A percentile compares a stretch with the other conserved stretches of the same genome.
phyloP scores from a whole-genome alignment of 2,329 filamentous ascomycete genomes.

The Penicillium capsulatum region DNA sequence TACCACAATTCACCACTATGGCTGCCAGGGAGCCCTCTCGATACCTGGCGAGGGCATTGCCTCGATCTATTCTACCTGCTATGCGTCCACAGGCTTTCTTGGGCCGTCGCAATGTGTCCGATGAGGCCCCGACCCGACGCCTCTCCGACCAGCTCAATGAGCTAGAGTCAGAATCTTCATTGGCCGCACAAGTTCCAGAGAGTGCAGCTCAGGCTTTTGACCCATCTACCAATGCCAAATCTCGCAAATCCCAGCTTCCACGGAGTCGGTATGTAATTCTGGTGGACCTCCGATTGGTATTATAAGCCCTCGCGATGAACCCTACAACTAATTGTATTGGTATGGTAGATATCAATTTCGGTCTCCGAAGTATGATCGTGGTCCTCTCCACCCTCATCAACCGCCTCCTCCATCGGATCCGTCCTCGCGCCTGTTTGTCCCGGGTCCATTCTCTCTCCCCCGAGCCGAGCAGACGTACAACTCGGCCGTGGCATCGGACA shows the following conservation, averaged over 20 bases:
- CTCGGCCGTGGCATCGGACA: slow-evolving; percentile 77
- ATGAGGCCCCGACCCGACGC: slow-evolving; percentile 34
- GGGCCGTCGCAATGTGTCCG: slow-evolving; percentile 47
- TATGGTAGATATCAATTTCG: slow-evolving; percentile 83
- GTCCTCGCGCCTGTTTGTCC: slow-evolving; percentile 78
- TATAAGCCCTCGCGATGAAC: background rate
- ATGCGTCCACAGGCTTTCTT: slow-evolving; percentile 30
- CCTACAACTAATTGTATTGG: slow-evolving; percentile 6
- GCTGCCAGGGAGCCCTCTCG: slow-evolving; percentile 39
- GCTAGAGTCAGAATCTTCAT: slow-evolving; percentile 48
- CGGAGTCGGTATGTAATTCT: slow-evolving; percentile 49
- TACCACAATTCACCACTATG: slow-evolving; percentile 29
- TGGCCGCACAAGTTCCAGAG: slow-evolving; percentile 37
- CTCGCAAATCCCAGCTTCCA: slow-evolving; percentile 45
- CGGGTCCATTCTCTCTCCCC: slow-evolving; percentile 84
- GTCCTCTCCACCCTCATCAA: slow-evolving; percentile 88
- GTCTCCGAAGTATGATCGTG: slow-evolving; percentile 89
- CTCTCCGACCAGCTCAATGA: slow-evolving; percentile 37
- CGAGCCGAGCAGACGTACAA: slow-evolving; percentile 88
- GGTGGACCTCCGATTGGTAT: background rate
- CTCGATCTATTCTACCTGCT: slow-evolving; percentile 32
- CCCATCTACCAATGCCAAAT: slow-evolving; percentile 46
- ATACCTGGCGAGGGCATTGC: slow-evolving; percentile 38
- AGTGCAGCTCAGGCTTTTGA: slow-evolving; percentile 48
- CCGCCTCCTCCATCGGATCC: slow-evolving; percentile 83